Evolutionary conservation across 2,329 filamentous ascomycete genomes (phyloP).

Genomic region (Calonectria hawksworthii): DNA sequence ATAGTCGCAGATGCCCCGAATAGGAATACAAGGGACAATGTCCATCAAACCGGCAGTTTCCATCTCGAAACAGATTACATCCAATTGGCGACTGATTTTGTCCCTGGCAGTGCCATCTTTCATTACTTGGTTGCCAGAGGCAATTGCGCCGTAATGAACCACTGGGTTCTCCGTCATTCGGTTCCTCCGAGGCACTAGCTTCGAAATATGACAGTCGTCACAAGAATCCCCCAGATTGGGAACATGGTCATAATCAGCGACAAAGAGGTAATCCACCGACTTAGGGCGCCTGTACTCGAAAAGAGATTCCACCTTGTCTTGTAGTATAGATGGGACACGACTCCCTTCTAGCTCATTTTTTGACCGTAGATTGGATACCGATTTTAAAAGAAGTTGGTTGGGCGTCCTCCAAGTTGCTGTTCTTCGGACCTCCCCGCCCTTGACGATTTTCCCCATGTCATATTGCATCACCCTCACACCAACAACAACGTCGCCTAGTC

Average conservation of each 20-base stretch:
- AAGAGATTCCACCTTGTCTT: rapidly evolving
- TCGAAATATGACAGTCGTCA: not conserved
- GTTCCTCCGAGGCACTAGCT: not conserved
- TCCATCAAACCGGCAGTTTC: slow-evolving; percentile 8
- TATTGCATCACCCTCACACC: slow-evolving; percentile 45
- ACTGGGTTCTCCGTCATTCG: not conserved
- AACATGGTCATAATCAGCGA: not conserved
- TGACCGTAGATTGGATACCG: slow-evolving; percentile 24
- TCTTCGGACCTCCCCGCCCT: not conserved
- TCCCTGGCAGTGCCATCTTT: slow-evolving; percentile 49
- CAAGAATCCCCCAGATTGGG: not conserved
- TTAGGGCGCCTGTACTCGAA: not conserved
- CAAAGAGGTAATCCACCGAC: slow-evolving; percentile 9
- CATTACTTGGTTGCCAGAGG: slow-evolving; percentile 52
- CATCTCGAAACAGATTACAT: slow-evolving; percentile 44
- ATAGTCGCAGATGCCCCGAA: slow-evolving; percentile 58
- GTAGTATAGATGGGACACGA: not conserved
- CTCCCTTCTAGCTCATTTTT: slow-evolving; percentile 4
- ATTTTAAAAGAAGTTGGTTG: not conserved
- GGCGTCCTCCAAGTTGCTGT: not conserved
- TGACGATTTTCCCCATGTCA: slow-evolving; percentile 40
- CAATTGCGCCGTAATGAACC: slow-evolving; percentile 38
- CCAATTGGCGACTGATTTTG: slow-evolving; percentile 29
- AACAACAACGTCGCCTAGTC: slow-evolving; percentile 45
- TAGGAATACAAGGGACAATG: slow-evolving; percentile 46